Percentiles rank a stretch among this genome's conserved stretches.
These are phyloP conservation scores for Teunomyces stri DNA, from an alignment of 805 yeast genomes.

Conservation along the genomic window DNA sequence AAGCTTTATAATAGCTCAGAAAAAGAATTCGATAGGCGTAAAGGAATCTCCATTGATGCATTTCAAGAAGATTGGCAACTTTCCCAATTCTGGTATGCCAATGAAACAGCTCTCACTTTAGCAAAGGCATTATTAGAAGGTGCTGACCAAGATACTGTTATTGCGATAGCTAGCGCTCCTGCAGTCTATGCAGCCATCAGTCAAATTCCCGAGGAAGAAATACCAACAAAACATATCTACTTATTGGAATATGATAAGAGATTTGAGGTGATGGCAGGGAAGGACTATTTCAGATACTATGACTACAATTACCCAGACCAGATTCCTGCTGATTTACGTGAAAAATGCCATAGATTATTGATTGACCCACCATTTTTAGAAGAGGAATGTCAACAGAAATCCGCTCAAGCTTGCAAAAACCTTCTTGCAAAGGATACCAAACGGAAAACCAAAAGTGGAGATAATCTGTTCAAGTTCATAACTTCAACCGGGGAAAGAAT, in stretches of 20 bases:
- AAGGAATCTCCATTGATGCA: constrained; percentile 55
- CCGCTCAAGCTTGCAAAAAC: constrained; percentile 50
- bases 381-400: constrained; percentile 75
- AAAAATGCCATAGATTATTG: constrained; percentile 66
- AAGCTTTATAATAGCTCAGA: constrained; percentile 57
- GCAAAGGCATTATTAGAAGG: constrained; percentile 75
- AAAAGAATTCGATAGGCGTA: constrained; percentile 40
- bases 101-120: constrained; percentile 63
- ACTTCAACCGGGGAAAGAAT: constrained; percentile 90
- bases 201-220: constrained; percentile 44
- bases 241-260: constrained; percentile 78
- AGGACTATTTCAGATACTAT: constrained; percentile 62
- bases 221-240: constrained; percentile 71
- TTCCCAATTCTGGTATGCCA: constrained; percentile 88
- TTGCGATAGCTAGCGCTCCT: constrained; percentile 85
- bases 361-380: constrained; percentile 90
- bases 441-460: constrained; percentile 40
- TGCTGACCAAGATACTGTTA: constrained; percentile 66
- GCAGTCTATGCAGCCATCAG: constrained; percentile 84
- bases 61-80: constrained; percentile 93
- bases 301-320: constrained; percentile 72
- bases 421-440: constrained; percentile 45
- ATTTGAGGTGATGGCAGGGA: constrained; percentile 70
- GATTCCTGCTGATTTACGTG: constrained; percentile 53
- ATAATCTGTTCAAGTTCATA: constrained; percentile 48